Evolutionary conservation across 768 basidiomycete genomes (phyloP), one percentile per base, ranked within the genome.

Genomic region (Vararia minispora): DNA sequence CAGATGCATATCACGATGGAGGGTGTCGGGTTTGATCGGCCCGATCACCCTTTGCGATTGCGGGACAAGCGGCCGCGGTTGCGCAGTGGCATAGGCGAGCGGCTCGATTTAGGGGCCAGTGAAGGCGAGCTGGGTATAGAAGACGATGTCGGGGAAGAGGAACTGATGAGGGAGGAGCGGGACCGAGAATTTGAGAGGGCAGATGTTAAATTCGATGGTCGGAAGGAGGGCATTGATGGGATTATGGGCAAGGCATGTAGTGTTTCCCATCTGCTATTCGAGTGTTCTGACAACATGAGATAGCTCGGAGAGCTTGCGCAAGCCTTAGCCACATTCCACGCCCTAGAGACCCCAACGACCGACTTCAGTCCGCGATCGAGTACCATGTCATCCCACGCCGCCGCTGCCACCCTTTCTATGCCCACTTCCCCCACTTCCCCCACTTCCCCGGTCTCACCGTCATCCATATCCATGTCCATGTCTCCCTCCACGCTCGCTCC

Each of bases 1-100:
- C 63, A 61, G 45, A 73, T 82, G 70, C 84, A 86, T 52, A 58
- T 76, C 8, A 73, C 78, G 18, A 81, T 87, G 79, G 84, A 87
- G 54, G 69, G 69, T 28, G 66, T 79, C 32, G 74, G 76, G 1
- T 46, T 58, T 41, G 57, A 59, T 37, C 47, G 54, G n/a, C n/a
- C n/a, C n/a, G n/a, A n/a, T n/a, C n/a, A n/a, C n/a, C n/a, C n/a
- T n/a, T n/a, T n/a, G n/a, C n/a, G n/a, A n/a, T n/a, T n/a, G n/a
- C n/a, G 17, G 38, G 24, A 2, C 33, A 46, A 11, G 26, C 35
- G 6, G 25, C 17, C 43, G 2, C 40, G 22, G 7, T 6, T 44
- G 35, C 40, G 30, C 24, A 44, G 36, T 11, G 36, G 26, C 12
- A 28, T 22, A 4, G 38, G 22, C 5, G 38, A 39, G 38, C 14